These are phyloP conservation scores for Mycosphaerella arachidis DNA, from an alignment of 2,329 filamentous ascomycete species.

Conservation along the genomic window DNA sequence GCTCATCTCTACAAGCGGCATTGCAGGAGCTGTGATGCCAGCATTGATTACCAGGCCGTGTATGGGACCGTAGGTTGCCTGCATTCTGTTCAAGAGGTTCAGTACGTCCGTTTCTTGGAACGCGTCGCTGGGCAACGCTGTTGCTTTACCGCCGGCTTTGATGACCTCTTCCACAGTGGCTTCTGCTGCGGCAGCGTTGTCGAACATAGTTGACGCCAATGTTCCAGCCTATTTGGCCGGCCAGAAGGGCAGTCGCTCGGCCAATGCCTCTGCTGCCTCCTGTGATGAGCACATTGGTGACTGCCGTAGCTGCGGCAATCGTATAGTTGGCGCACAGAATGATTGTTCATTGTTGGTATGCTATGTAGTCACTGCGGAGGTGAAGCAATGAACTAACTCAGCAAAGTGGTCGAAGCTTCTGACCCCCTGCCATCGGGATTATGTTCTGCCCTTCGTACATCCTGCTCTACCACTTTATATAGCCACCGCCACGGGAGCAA, in stretches of 20 bases:
- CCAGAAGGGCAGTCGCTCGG: constrained; percentile 22
- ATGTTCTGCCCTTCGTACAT: not conserved
- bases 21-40: constrained; percentile 23
- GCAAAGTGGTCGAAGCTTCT: not conserved
- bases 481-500: too few species aligned
- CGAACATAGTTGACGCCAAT: constrained; percentile 26
- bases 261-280: constrained; percentile 28
- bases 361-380: not conserved
- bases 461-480: not conserved
- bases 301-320: not conserved
- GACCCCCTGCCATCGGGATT: not conserved
- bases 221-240: constrained; percentile 24
- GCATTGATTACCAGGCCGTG: constrained; percentile 29
- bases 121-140: constrained; percentile 20
- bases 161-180: constrained; percentile 18
- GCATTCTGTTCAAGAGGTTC: constrained; percentile 23
- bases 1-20: constrained; percentile 24
- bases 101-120: constrained; percentile 23
- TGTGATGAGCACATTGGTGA: constrained; percentile 22
- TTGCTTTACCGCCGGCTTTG: constrained; percentile 20
- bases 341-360: not conserved
- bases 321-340: not conserved
- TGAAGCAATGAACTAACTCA: too few species aligned
- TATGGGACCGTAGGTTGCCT: constrained; percentile 18
- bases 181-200: constrained; percentile 18